A percentile compares a stretch with the other conserved stretches of the same genome.
Conservation (phyloP, 2,329 filamentous ascomycete species). For the Phialemoniopsis sp. region DNA sequence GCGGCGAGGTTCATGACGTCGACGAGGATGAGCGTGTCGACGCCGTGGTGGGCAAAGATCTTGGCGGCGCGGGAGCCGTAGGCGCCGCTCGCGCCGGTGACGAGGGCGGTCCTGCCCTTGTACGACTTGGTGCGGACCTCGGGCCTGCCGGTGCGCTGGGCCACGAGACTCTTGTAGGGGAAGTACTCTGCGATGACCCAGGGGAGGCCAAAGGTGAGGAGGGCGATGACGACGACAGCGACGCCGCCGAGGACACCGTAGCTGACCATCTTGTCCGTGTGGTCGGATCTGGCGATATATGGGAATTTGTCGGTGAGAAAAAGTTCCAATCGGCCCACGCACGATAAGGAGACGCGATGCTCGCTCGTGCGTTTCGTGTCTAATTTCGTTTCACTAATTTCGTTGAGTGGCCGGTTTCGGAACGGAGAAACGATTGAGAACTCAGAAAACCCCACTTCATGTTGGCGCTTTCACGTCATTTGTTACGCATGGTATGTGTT, state of each 20-base stretch:
- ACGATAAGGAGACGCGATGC: no score
- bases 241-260: constrained; percentile 1
- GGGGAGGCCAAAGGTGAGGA: constrained; percentile 23
- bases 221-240: constrained; percentile 9
- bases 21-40: constrained; percentile 28
- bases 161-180: constrained; percentile 23
- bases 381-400: no score
- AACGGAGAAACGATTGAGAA: no score
- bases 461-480: no score
- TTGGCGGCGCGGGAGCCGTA: constrained; percentile 29
- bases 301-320: no score
- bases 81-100: constrained; percentile 29
- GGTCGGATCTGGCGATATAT: no score
- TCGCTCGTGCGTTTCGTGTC: no score
- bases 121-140: constrained; percentile 27
- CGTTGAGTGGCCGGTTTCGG: no score
- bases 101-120: constrained; percentile 25
- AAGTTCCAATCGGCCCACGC: no score
- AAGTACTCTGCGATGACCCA: constrained; percentile 27
- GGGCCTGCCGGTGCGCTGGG: constrained; percentile 25
- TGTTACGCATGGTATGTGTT: no score
- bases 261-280: constrained; percentile 2
- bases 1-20: constrained; percentile 25
- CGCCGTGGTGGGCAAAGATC: constrained; percentile 25
- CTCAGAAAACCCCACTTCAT: no score